These are phyloP conservation scores for Coemansia sp. DNA, from an alignment of 192 early-diverging fungal species.

Conservation along the genomic window DNA sequence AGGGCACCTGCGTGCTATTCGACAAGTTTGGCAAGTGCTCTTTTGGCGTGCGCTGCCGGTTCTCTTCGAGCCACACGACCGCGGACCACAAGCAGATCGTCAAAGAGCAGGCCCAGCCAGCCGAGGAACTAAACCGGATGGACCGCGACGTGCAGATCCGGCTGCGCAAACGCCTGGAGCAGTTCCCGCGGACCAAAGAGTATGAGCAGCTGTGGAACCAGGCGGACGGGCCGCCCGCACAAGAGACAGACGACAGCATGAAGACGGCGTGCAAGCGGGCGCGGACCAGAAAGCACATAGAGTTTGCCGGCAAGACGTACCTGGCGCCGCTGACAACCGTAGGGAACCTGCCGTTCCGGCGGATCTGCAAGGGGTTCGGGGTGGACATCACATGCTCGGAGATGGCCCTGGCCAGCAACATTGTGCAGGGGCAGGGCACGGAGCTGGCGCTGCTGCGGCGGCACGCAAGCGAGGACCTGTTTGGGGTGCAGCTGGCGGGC, in stretches of 20 bases:
- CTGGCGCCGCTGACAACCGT: conserved; percentile 96
- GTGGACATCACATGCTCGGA: conserved; percentile 97
- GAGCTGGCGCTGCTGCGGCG: conserved; percentile 84
- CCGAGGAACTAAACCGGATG: conserved; percentile 18
- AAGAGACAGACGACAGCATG: background rate
- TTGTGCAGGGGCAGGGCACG: conserved; percentile 65
- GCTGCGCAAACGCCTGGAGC: conserved; percentile 35
- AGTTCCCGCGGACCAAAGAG: conserved; percentile 41
- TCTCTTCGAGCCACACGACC: conserved; percentile 55
- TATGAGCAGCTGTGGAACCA: conserved; percentile 37
- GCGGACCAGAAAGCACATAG: conserved; percentile 20
- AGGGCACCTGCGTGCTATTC: conserved; percentile 65
- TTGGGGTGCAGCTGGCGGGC: conserved; percentile 89
- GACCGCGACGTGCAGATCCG: conserved; percentile 25
- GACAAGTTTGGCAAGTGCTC: conserved; percentile 67
- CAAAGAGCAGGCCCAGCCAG: conserved; percentile 43
- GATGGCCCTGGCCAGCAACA: conserved; percentile 77
- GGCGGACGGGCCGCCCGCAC: conserved; percentile 12
- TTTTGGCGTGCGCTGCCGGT: conserved; percentile 67
- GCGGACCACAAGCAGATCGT: conserved; percentile 52
- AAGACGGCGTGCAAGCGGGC: conserved; percentile 1
- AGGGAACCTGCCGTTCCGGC: conserved; percentile 95
- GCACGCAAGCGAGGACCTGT: conserved; percentile 83
- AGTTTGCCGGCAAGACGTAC: conserved; percentile 87
- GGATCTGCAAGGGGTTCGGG: conserved; percentile 89